Evolutionary conservation across 371 early-diverging fungal species (phyloP), one percentile per base, ranked within the genome.

Genomic region (Mortierella sp.): DNA sequence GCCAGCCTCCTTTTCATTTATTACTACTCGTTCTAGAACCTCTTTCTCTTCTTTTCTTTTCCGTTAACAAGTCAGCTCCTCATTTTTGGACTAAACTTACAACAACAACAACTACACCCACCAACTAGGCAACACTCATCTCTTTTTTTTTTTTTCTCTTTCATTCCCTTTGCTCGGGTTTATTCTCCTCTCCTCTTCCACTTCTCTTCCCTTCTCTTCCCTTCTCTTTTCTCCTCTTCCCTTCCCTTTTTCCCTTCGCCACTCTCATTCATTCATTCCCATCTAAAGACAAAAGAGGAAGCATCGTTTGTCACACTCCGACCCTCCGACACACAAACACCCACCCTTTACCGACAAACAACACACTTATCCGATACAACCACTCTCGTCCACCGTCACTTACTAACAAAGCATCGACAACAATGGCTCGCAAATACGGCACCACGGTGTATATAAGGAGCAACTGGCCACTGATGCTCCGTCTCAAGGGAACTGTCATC

Each of bases 381-480:
- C 34, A 10, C 13, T 8, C 19, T 9, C 21, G 3, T 24, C 68
- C 4, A 57, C 0, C 48, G 24, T 34, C 34, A 50, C 5, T 2
- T 19, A 31, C 11, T 42, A 70, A 31, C 68, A 19, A 54, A 26
- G 42, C 26, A 45, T 21, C 31, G 21, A 21, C n/a, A 42, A 57
- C 24, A 24, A 84, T 84, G 84, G 65, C 81, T 60, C 76, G 65
- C 28, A 63, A 81, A 44, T 65, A 72, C 65, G 76, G 78, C 71
- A 78, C 81, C 3, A 74, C 76, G 38, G 81, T 74, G 10, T 79
- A 76, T 76, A 57, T 81, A 9, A 76, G 76, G 48, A 78, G 78
- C 73, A 82, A 78, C 31, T 80, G 86, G 86, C 86, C 86, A n/a
- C 50, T 86, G 86, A 86, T 86, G 86, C 80, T 86, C 55, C 75